These are phyloP conservation scores for Candida ipomoeae DNA, from an alignment of 805 yeast genomes.

Conservation along the genomic window DNA sequence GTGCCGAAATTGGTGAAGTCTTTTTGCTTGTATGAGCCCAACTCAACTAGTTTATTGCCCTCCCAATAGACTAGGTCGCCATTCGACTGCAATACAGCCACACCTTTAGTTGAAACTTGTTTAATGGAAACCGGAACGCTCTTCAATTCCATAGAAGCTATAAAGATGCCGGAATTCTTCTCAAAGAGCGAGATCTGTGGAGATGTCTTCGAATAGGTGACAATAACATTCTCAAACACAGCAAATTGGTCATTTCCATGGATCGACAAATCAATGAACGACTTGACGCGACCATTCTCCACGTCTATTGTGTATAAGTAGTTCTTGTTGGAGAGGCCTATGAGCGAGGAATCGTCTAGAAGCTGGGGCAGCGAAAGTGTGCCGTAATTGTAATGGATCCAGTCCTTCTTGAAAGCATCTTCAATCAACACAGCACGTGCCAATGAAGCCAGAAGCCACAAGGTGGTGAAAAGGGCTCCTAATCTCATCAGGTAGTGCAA, in stretches of 20 bases:
- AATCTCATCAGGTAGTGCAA: conserved; percentile 4
- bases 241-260: conserved; percentile 7
- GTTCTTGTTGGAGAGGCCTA: conserved; percentile 23
- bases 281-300: conserved; percentile 21
- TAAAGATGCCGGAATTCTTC: conserved; percentile 10
- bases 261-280: conserved; percentile 26
- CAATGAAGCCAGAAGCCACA: conserved; percentile 3
- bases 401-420: conserved; percentile 53
- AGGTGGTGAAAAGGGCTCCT: background rate
- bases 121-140: conserved; percentile 3
- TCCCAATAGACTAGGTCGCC: conserved; percentile 9
- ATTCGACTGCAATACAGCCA: background rate
- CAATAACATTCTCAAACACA: conserved; percentile 7
- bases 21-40: conserved; percentile 7
- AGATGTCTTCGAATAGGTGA: conserved; percentile 8
- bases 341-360: conserved; percentile 14
- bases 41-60: background rate
- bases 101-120: background rate
- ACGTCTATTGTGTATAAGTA: conserved; percentile 20
- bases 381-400: conserved; percentile 49
- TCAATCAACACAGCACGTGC: conserved; percentile 34
- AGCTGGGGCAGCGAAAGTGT: conserved; percentile 20
- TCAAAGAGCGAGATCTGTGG: conserved; percentile 11
- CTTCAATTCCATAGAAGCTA: conserved; percentile 4
- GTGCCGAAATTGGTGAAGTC: background rate